phyloP scores from a whole-genome alignment of 495 filamentous ascomycete species.

The Daldinia decipiens region DNA sequence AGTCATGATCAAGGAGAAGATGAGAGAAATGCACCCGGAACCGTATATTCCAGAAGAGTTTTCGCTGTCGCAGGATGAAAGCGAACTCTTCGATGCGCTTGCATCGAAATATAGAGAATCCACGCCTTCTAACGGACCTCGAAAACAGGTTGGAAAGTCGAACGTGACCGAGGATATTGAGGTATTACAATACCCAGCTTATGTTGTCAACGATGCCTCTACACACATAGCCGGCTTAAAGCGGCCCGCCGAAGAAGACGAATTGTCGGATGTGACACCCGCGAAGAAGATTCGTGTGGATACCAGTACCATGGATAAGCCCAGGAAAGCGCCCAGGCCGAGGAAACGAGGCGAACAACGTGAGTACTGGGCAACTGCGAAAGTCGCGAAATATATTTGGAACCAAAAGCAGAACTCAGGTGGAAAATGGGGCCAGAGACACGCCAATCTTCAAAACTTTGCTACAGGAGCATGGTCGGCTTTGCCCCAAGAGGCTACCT shows the following conservation, averaged over 20 bases:
- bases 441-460: conserved; percentile 40
- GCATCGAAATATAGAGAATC: conserved; percentile 35
- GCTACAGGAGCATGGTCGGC: conserved; percentile 42
- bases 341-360: conserved; percentile 39
- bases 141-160: conserved; percentile 12
- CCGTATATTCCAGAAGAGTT: conserved; percentile 58
- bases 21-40: conserved; percentile 54
- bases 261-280: conserved; percentile 6
- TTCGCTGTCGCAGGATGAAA: conserved; percentile 53
- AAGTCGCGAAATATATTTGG: conserved; percentile 46
- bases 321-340: conserved; percentile 21
- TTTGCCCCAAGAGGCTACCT: conserved; percentile 21
- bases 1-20: conserved; percentile 51
- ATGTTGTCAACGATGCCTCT: conserved; percentile 28
- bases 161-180: conserved; percentile 43
- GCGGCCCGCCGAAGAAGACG: conserved; percentile 31
- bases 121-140: conserved; percentile 16
- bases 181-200: conserved; percentile 41
- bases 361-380: conserved; percentile 45
- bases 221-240: conserved; percentile 26
- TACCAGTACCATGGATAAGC: conserved; percentile 2
- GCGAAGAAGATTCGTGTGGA: conserved; percentile 33
- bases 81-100: conserved; percentile 44
- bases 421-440: conserved; percentile 41
- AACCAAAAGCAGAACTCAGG: conserved; percentile 38